These are phyloP conservation scores for Globisporangium lucens DNA, from an alignment of 352 stramenopile genomes.

Conservation along the genomic window DNA sequence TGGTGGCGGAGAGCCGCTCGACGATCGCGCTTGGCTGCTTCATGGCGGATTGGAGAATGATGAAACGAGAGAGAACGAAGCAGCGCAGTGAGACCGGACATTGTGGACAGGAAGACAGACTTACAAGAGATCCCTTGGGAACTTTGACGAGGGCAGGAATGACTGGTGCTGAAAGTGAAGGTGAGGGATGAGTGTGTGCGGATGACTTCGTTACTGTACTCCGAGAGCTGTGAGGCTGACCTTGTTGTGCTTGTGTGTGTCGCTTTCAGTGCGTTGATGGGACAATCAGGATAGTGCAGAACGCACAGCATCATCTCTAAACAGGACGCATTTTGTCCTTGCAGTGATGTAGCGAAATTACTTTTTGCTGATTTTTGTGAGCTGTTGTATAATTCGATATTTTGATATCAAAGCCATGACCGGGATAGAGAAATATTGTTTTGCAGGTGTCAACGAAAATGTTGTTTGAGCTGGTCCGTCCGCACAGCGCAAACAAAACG, in stretches of 20 bases:
- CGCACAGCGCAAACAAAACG: too few relatives aligned
- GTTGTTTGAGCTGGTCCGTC: too few relatives aligned
- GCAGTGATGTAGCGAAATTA: too few relatives aligned
- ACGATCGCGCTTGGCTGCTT: constrained; percentile 18
- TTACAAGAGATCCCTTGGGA: too few relatives aligned
- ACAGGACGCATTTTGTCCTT: too few relatives aligned
- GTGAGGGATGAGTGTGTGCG: neutral
- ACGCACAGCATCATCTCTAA: too few relatives aligned
- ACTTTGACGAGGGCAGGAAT: neutral
- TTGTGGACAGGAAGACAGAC: neutral
- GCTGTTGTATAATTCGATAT: too few relatives aligned
- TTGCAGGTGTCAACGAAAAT: too few relatives aligned
- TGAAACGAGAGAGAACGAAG: neutral
- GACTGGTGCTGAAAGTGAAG: neutral
- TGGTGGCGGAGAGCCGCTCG: constrained; percentile 27
- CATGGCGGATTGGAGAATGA: constrained; percentile 16
- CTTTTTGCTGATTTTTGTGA: too few relatives aligned
- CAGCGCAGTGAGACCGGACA: neutral
- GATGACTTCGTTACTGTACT: too few relatives aligned
- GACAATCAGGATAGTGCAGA: neutral
- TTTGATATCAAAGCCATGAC: too few relatives aligned
- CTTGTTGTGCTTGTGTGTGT: neutral
- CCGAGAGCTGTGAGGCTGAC: neutral
- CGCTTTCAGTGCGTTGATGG: neutral
- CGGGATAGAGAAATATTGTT: too few relatives aligned